Conservation (phyloP, 2,329 filamentous ascomycete genomes). For the Neocatenulostroma microsporum region DNA sequence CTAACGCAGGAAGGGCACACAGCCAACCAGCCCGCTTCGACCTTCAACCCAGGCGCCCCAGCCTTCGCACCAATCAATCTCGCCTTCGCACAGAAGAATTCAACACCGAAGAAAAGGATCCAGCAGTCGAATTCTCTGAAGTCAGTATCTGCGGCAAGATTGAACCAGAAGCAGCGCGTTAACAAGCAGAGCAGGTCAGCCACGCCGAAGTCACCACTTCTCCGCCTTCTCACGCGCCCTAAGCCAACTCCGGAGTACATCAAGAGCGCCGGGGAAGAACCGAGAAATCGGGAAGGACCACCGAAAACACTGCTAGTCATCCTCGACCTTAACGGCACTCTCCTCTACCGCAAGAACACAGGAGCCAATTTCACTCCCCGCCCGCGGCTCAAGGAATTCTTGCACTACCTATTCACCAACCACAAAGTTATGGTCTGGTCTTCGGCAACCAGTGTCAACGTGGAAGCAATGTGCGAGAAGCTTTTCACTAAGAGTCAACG, state of each 20-base stretch:
- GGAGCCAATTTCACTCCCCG: slow-evolving; percentile 42
- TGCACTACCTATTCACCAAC: slow-evolving; percentile 63
- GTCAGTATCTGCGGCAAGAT: slow-evolving; percentile 3
- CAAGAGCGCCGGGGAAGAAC: no score
- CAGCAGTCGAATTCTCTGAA: not conserved
- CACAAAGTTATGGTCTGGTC: slow-evolving; percentile 88
- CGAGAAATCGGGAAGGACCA: not conserved
- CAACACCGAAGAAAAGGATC: no score
- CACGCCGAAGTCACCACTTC: slow-evolving; percentile 1
- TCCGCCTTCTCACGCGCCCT: slow-evolving; percentile 13
- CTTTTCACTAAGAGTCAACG: slow-evolving; percentile 54
- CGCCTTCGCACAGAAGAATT: no score
- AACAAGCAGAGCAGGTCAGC: slow-evolving; percentile 6
- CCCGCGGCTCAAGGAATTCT: slow-evolving; percentile 60
- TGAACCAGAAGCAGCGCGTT: slow-evolving; percentile 1
- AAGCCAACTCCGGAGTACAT: slow-evolving; percentile 17
- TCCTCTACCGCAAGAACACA: slow-evolving; percentile 61
- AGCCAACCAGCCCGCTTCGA: not conserved
- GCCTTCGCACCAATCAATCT: slow-evolving; percentile 4
- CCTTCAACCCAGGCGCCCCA: not conserved
- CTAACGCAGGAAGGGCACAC: slow-evolving; percentile 1
- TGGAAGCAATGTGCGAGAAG: slow-evolving; percentile 56
- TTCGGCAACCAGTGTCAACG: slow-evolving; percentile 68
- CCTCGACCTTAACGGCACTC: slow-evolving; percentile 87
- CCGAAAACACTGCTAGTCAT: slow-evolving; percentile 60